Evolutionary conservation across 176 grass and related monocot genomes (phyloP).

Genomic region (Puya raimondii): DNA sequence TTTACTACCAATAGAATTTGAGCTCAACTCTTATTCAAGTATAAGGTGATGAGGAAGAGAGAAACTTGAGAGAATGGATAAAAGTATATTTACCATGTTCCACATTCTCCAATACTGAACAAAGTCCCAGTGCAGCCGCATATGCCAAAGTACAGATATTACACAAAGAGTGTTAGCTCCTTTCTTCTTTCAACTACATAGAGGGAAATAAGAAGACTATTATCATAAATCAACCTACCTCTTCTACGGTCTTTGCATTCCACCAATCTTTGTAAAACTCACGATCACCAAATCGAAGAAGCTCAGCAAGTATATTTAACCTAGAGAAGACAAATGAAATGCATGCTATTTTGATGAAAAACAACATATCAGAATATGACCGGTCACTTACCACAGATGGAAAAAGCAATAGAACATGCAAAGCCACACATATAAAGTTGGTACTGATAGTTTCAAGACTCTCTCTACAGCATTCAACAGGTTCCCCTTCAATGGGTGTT

Average conservation of each 20-base stretch:
- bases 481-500: constrained; percentile 82
- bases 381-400: constrained; percentile 75
- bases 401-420: constrained; percentile 99
- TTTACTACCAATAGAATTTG: no score
- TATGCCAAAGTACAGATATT: constrained; percentile 21
- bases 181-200: constrained; percentile 11
- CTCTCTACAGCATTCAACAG: constrained; percentile 92
- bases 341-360: neutral
- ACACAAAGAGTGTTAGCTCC: constrained; percentile 34
- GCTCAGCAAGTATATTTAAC: constrained; percentile 93
- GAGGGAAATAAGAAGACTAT: neutral
- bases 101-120: constrained; percentile 99
- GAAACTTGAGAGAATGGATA: constrained; percentile 9
- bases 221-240: constrained; percentile 35
- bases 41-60: no score
- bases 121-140: constrained; percentile 20
- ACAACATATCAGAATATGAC: neutral
- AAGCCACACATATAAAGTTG: constrained; percentile 92
- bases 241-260: constrained; percentile 98
- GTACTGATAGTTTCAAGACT: constrained; percentile 91
- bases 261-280: constrained; percentile 99
- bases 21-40: no score
- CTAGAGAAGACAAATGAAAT: constrained; percentile 24
- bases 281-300: constrained; percentile 86
- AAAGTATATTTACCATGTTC: constrained; percentile 80